These are phyloP conservation scores for Pholiota adiposa DNA, from an alignment of 1,284 basidiomycete genomes.

Conservation along the genomic window DNA sequence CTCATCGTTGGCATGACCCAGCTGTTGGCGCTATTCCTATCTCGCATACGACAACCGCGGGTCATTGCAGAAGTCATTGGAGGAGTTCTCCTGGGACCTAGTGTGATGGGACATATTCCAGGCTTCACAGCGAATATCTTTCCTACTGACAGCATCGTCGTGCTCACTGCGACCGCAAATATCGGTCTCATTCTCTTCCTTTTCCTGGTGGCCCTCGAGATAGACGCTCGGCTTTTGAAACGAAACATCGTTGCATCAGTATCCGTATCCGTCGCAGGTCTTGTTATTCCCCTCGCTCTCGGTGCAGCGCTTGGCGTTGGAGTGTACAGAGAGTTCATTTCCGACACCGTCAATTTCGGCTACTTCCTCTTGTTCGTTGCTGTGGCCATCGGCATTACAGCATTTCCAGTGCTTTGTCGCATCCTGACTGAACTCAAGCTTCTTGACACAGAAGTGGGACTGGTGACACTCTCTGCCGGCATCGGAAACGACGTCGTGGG, in stretches of 20 bases:
- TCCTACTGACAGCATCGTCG: slow-evolving; percentile 69
- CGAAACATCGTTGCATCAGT: slow-evolving; percentile 60
- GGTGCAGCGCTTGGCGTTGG: slow-evolving; percentile 86
- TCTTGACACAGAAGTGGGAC: slow-evolving; percentile 88
- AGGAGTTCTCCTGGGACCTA: slow-evolving; percentile 80
- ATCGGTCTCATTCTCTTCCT: slow-evolving; percentile 92
- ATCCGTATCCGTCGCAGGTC: slow-evolving; percentile 66
- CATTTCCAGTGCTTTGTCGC: slow-evolving; percentile 92
- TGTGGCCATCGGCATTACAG: slow-evolving; percentile 89
- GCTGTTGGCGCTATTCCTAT: slow-evolving; percentile 63
- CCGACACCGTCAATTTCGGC: slow-evolving; percentile 68
- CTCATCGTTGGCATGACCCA: slow-evolving; percentile 82
- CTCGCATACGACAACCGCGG: slow-evolving; percentile 78
- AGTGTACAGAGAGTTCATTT: slow-evolving; percentile 80
- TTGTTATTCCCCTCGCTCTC: slow-evolving; percentile 81
- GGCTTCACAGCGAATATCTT: slow-evolving; percentile 76
- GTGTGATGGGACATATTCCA: slow-evolving; percentile 78
- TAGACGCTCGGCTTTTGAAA: slow-evolving; percentile 77
- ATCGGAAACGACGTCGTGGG: slow-evolving; percentile 89
- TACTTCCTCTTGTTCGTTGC: slow-evolving; percentile 93
- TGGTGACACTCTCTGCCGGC: slow-evolving; percentile 86
- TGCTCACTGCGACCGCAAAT: slow-evolving; percentile 83
- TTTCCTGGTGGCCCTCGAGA: slow-evolving; percentile 88
- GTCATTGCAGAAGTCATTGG: slow-evolving; percentile 91
- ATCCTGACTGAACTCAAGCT: slow-evolving; percentile 80